A percentile compares a stretch with the other conserved stretches of the same genome.
phyloP scores from a whole-genome alignment of 306 rosid genomes.

The Dryas octopetala region DNA sequence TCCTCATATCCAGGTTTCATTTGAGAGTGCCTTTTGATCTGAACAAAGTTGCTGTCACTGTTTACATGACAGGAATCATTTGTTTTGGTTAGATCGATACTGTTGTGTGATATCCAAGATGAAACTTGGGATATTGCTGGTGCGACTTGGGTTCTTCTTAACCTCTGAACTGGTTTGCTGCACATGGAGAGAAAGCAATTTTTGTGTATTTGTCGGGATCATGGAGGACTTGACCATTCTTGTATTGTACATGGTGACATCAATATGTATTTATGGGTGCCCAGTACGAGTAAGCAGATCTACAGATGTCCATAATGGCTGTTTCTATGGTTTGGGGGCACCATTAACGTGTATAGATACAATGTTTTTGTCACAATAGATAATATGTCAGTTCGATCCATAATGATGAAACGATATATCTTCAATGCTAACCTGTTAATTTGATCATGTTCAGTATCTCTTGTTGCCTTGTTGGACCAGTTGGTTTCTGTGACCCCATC shows the following conservation, averaged over 20 bases:
- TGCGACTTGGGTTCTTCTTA: conserved; percentile 35
- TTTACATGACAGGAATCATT: neutral
- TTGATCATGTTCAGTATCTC: neutral
- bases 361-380: conserved; percentile 41
- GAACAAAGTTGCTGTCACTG: conserved; percentile 11
- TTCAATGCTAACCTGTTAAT: conserved; percentile 6
- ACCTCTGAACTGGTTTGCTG: conserved; percentile 29
- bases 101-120: conserved; percentile 30
- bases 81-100: conserved; percentile 17
- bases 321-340: conserved; percentile 35
- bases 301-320: conserved; percentile 26
- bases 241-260: conserved; percentile 58
- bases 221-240: conserved; percentile 38
- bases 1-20: conserved; percentile 66
- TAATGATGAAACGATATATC: conserved; percentile 12
- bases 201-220: conserved; percentile 31
- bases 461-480: no score
- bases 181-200: conserved; percentile 5
- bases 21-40: conserved; percentile 59
- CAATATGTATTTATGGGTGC: conserved; percentile 46
- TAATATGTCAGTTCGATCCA: conserved; percentile 33
- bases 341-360: conserved; percentile 58
- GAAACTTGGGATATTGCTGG: conserved; percentile 27
- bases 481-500: no score
- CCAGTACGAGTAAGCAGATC: conserved; percentile 31